These are phyloP conservation scores for Zizania latifolia DNA, from an alignment of 176 grass and related monocot species.

Conservation along the genomic window DNA sequence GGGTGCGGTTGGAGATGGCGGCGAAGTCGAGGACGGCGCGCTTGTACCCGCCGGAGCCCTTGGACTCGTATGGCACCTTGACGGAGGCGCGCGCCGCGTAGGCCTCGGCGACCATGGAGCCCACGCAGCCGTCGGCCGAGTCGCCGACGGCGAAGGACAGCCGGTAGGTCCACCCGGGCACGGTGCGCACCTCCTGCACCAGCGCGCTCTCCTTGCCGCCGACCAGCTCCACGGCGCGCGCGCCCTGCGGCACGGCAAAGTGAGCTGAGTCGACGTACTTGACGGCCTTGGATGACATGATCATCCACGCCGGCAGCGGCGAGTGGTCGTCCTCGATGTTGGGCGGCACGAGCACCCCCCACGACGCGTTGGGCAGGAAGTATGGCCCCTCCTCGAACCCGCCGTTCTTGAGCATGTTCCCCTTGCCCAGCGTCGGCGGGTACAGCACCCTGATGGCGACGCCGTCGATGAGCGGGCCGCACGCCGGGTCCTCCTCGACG, in stretches of 20 bases:
- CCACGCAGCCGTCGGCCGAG: constrained; percentile 52
- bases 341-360: constrained; percentile 79
- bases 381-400: constrained; percentile 89
- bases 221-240: constrained; percentile 78
- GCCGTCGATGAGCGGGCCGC: constrained; percentile 46
- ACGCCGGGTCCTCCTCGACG: constrained; percentile 51
- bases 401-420: constrained; percentile 88
- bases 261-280: constrained; percentile 88
- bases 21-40: constrained; percentile 62
- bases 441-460: constrained; percentile 49
- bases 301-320: constrained; percentile 76
- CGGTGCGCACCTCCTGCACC: constrained; percentile 63
- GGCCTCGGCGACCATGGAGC: constrained; percentile 65
- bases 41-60: constrained; percentile 64
- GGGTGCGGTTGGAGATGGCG: constrained; percentile 39
- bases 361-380: constrained; percentile 63
- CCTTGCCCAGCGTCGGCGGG: constrained; percentile 40
- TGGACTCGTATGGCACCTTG: constrained; percentile 70
- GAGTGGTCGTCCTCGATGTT: constrained; percentile 96
- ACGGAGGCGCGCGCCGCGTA: constrained; percentile 47
- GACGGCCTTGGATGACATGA: constrained; percentile 83
- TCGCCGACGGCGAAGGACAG: constrained; percentile 77
- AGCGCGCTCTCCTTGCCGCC: constrained; percentile 81
- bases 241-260: constrained; percentile 68
- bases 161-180: constrained; percentile 50